phyloP scores from a whole-genome alignment of 352 stramenopile genomes.

The Phytophthora vignae region DNA sequence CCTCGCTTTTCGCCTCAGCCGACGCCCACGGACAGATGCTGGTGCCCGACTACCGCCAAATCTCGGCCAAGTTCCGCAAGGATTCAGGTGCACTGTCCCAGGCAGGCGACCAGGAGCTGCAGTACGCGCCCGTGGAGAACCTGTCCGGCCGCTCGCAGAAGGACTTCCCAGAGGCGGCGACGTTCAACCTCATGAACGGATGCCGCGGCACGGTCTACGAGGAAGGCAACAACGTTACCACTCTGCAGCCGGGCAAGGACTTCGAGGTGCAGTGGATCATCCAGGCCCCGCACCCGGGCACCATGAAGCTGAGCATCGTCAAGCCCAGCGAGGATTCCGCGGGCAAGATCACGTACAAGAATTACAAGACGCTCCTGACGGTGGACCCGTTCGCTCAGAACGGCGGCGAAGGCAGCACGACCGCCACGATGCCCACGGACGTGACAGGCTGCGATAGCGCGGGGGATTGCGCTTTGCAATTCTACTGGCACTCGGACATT shows the following conservation, averaged over 20 bases:
- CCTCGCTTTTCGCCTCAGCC: constrained; percentile 27
- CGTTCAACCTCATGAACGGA: constrained; percentile 42
- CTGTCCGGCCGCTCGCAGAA: constrained; percentile 24
- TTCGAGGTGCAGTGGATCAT: constrained; percentile 36
- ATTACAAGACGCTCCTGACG: constrained; percentile 23
- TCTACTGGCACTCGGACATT: constrained; percentile 39
- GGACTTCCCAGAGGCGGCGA: constrained; percentile 26
- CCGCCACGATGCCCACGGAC: constrained; percentile 40
- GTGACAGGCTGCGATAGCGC: constrained; percentile 46
- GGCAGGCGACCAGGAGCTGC: constrained; percentile 31
- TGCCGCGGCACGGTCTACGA: constrained; percentile 42
- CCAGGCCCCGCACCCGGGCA: constrained; percentile 56
- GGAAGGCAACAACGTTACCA: constrained; percentile 34
- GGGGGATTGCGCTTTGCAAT: constrained; percentile 37
- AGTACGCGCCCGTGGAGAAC: constrained; percentile 30
- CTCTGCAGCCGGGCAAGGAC: constrained; percentile 18
- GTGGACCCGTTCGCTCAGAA: constrained; percentile 18
- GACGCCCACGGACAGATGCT: constrained; percentile 39
- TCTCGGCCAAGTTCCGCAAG: constrained; percentile 27
- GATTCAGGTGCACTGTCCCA: constrained; percentile 30
- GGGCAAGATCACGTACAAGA: constrained; percentile 54
- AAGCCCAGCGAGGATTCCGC: constrained; percentile 49
- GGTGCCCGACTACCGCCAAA: constrained; percentile 18
- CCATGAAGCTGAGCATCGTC: constrained; percentile 54
- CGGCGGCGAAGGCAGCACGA: not conserved